Base-by-base conservation (phyloP, 202 grass and related monocot species). In the Cymbopogon flexuosus region DNA sequence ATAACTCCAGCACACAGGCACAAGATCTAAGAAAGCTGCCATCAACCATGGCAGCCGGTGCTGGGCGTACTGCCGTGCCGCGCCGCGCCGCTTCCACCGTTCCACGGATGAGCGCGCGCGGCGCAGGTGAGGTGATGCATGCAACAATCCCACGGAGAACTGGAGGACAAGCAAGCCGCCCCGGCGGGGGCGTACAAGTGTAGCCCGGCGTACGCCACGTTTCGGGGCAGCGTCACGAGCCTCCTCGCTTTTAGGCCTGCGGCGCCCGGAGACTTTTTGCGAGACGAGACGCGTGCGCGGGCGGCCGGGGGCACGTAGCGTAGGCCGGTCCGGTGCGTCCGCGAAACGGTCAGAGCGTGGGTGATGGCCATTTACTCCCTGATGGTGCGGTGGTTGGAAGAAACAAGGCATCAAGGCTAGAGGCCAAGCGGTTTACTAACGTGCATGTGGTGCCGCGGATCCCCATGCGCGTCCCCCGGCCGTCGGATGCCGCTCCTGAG, bases 371-470 rank as follows among this genome's bases (percentile, higher is more conserved):
- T 84, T 75, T 77, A 81, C 77, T 66, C 37, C 0, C 39, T 82
- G 87, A 89, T 85, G 87, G 78, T 34, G 59, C 5, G 83, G 72
- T 85, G 2, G 83, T 73, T 89, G 87, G 72, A 18, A 16, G 75
- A 54, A 5, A 5, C 33, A n/a, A n/a, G n/a, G n/a, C n/a, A n/a
- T n/a, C n/a, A n/a, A n/a, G n/a, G n/a, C n/a, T n/a, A n/a, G n/a
- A n/a, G n/a, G n/a, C n/a, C 30, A 21, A 56, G 51, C 51, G 8
- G 0, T 57, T 45, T 45, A 16, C 30, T 31, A 31, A n/a, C 11
- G 67, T 8, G 39, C 40, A 8, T 4, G 22, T 5, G 22, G 14
- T 40, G 67, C 12, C 23, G 9, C 66, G 12, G 41, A 70, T 70
- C 66, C 39, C 39, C 11, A 43, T 34, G 67, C 0, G 12, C 21